Conservation (phyloP, 2,329 filamentous ascomycete species). For the Arthrobotrys conoides region DNA sequence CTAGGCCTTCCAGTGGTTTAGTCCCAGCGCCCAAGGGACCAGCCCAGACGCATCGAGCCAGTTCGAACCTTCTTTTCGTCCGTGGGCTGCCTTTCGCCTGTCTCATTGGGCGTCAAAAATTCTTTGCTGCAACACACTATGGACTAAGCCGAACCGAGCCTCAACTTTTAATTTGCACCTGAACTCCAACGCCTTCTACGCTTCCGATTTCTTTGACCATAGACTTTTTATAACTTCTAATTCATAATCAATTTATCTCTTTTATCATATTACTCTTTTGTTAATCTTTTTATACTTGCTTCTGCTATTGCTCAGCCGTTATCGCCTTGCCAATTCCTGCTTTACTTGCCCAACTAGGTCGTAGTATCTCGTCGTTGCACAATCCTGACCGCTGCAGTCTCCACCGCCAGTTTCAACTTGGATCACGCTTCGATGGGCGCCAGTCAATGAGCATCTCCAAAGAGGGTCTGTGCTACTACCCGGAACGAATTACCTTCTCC, state of each 20-base stretch:
- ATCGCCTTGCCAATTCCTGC: conserved; percentile 3
- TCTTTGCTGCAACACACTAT: conserved; percentile 17
- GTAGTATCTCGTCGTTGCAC: conserved; percentile 1
- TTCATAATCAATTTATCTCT: neutral
- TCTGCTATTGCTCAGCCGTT: neutral
- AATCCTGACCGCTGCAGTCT: neutral
- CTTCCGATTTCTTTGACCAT: neutral
- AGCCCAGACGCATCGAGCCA: neutral
- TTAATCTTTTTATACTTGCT: neutral
- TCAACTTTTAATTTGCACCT: conserved; percentile 10
- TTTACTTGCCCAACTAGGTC: neutral
- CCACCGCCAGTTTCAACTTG: neutral
- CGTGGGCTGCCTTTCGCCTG: neutral
- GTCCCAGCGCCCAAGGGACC: neutral
- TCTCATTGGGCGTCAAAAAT: conserved; percentile 13
- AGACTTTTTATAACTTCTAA: neutral
- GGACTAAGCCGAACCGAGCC: conserved; percentile 6
- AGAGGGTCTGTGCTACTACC: conserved; percentile 28
- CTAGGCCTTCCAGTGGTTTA: neutral
- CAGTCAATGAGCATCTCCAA: conserved; percentile 29
- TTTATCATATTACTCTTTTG: neutral
- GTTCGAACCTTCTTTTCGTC: conserved; percentile 24
- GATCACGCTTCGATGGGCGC: conserved; percentile 1
- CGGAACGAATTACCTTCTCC: neutral
- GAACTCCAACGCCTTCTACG: conserved; percentile 9